These are phyloP conservation scores for Fimicolochytrium jonesii DNA, from an alignment of 192 early-diverging fungal species.

Conservation along the genomic window DNA sequence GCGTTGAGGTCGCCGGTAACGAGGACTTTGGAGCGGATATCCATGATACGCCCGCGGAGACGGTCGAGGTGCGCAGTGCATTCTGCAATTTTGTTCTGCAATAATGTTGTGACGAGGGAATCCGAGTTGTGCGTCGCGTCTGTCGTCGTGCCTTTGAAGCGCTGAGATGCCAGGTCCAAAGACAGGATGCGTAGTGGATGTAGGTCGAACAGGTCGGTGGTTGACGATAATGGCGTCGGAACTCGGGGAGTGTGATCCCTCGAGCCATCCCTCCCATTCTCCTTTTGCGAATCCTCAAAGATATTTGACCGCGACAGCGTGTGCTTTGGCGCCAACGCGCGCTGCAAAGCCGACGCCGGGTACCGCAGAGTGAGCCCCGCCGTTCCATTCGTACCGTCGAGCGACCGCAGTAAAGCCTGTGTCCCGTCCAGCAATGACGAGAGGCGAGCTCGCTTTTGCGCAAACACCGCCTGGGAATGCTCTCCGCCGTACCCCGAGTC, in stretches of 20 bases:
- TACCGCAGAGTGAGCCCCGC: conserved; percentile 31
- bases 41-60: conserved; percentile 78
- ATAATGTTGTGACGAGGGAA: conserved; percentile 22
- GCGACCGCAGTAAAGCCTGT: conserved; percentile 59
- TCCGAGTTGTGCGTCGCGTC: neutral
- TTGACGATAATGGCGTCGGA: neutral
- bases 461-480: conserved; percentile 48
- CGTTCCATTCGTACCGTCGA: conserved; percentile 44
- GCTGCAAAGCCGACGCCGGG: conserved; percentile 44
- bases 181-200: conserved; percentile 16
- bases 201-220: neutral
- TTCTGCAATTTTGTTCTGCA: conserved; percentile 22
- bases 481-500: conserved; percentile 22
- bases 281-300: neutral
- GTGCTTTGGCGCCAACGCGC: neutral
- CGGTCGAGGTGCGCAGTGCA: conserved; percentile 61
- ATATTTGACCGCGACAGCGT: too few relatives aligned
- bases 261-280: neutral
- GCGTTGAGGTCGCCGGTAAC: conserved; percentile 98
- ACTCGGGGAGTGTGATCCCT: neutral
- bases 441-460: conserved; percentile 68
- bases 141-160: neutral
- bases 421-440: conserved; percentile 64
- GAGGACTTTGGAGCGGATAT: conserved; percentile 88
- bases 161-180: conserved; percentile 15